Percentiles rank a stretch among this genome's conserved stretches.
phyloP scores from a whole-genome alignment of 768 basidiomycete genomes.

The Podaxis sp. region DNA sequence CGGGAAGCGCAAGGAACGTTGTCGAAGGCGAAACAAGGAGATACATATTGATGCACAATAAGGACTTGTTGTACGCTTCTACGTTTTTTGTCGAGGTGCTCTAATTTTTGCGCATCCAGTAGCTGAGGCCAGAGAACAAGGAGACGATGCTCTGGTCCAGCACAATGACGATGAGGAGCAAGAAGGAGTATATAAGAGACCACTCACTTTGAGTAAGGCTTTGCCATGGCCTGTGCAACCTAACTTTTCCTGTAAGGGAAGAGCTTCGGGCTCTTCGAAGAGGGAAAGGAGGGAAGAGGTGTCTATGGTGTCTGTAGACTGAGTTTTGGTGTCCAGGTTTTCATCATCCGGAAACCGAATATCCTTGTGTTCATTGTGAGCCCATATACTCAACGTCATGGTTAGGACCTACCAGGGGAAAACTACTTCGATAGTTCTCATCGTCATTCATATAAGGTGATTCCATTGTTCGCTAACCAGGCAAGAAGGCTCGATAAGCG shows the following conservation, averaged over 20 bases:
- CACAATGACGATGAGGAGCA: background rate
- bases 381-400: background rate
- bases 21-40: background rate
- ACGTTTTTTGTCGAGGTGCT: background rate
- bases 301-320: background rate
- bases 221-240: background rate
- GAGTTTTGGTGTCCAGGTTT: constrained; percentile 1
- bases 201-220: background rate
- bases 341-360: constrained; percentile 1
- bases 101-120: background rate
- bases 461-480: constrained; percentile 12
- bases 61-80: background rate
- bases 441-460: background rate
- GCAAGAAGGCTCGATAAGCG: background rate
- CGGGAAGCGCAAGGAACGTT: background rate
- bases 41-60: background rate
- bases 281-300: background rate
- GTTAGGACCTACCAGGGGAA: constrained; percentile 1
- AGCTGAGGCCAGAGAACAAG: background rate
- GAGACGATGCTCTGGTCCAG: constrained; percentile 1
- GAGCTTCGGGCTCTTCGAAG: background rate
- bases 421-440: constrained; percentile 4
- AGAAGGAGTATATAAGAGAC: background rate
- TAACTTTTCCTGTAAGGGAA: background rate
- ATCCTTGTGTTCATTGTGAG: background rate